These are phyloP conservation scores for Phytophthora pini DNA, from an alignment of 352 stramenopile genomes.

Conservation along the genomic window DNA sequence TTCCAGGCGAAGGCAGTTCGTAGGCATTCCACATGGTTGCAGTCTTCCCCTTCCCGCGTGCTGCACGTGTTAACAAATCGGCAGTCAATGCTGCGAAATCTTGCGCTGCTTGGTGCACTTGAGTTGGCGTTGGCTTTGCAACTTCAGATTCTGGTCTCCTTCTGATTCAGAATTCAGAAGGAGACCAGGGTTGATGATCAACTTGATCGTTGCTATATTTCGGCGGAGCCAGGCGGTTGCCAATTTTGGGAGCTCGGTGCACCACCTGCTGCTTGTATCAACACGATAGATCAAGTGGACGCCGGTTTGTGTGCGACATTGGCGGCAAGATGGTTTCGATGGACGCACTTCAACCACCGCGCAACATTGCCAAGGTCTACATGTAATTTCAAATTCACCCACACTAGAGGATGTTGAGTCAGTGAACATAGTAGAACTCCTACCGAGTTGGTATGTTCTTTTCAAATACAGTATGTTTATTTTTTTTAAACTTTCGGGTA, in stretches of 20 bases:
- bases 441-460: too few relatives aligned
- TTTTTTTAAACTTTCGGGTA: too few relatives aligned
- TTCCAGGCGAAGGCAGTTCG: not conserved
- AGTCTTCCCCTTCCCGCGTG: not conserved
- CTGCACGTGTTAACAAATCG: not conserved
- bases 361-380: too few relatives aligned
- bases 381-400: too few relatives aligned
- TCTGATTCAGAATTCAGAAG: not conserved
- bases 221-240: not conserved
- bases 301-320: slow-evolving; percentile 1
- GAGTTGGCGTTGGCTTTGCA: not conserved
- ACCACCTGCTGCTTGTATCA: not conserved
- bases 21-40: not conserved
- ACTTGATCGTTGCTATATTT: not conserved
- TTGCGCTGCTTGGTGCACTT: not conserved
- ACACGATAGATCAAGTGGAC: not conserved
- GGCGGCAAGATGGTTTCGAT: not conserved
- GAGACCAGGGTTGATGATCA: not conserved
- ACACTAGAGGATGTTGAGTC: too few relatives aligned
- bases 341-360: not conserved
- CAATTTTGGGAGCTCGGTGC: not conserved
- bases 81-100: not conserved
- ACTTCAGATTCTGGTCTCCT: not conserved
- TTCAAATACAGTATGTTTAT: too few relatives aligned
- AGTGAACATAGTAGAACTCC: too few relatives aligned